These are phyloP conservation scores for Linanthus parryae DNA, from an alignment of 148 eudicot genomes.

Conservation along the genomic window DNA sequence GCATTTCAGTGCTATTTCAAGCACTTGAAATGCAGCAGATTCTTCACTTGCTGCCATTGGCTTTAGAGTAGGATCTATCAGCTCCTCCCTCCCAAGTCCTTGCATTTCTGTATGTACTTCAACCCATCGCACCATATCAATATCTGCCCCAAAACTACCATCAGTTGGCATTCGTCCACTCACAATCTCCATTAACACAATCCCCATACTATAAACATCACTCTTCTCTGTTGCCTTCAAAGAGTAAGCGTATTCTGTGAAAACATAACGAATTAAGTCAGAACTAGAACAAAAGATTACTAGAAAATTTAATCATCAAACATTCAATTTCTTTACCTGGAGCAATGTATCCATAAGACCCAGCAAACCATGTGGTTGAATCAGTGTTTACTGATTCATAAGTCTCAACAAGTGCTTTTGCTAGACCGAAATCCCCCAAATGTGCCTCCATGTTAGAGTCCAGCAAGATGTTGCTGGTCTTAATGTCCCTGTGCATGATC, in stretches of 20 bases:
- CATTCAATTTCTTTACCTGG: constrained; percentile 52
- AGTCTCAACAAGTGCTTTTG: constrained; percentile 50
- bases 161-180: constrained; percentile 89
- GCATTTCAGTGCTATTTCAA: constrained; percentile 78
- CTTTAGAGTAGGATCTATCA: constrained; percentile 59
- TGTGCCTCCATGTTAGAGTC: constrained; percentile 93
- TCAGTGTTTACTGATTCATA: constrained; percentile 63
- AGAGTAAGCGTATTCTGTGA: constrained; percentile 85
- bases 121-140: constrained; percentile 95
- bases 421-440: constrained; percentile 94
- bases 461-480: constrained; percentile 74
- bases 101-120: constrained; percentile 53
- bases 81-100: constrained; percentile 36
- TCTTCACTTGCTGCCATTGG: constrained; percentile 52
- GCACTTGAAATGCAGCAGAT: constrained; percentile 54
- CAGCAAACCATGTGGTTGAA: constrained; percentile 85
- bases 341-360: constrained; percentile 95
- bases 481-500: constrained; percentile 92
- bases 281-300: background rate
- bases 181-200: constrained; percentile 89
- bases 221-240: constrained; percentile 92
- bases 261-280: background rate
- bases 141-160: constrained; percentile 57
- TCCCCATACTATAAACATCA: constrained; percentile 97
- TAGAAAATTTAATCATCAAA: background rate